Percentiles rank a stretch among this genome's conserved stretches.
Evolutionary conservation across 805 yeast species (phyloP).

Genomic region (Candida pini): DNA sequence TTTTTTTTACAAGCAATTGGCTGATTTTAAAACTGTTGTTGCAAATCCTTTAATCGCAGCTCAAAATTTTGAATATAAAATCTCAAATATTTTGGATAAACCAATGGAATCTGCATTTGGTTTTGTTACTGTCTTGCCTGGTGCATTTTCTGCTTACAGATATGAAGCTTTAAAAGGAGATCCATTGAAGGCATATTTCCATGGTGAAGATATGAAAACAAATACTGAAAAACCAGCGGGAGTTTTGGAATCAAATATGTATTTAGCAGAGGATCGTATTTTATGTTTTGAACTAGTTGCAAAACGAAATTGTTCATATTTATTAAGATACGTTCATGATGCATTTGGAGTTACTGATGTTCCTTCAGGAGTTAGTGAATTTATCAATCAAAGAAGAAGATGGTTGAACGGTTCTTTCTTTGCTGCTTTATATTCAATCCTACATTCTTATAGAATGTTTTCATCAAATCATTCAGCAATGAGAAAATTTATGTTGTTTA

Average conservation of each 20-base stretch:
- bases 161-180: slow-evolving; percentile 72
- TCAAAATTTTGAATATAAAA: slow-evolving; percentile 93
- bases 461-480: slow-evolving; percentile 62
- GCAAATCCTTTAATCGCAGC: slow-evolving; percentile 88
- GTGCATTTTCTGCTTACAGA: slow-evolving; percentile 93
- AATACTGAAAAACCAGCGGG: slow-evolving; percentile 61
- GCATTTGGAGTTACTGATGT: slow-evolving; percentile 95
- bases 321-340: slow-evolving; percentile 75
- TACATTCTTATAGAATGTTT: slow-evolving; percentile 72
- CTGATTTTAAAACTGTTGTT: slow-evolving; percentile 39
- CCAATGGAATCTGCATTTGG: slow-evolving; percentile 94
- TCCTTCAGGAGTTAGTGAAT: slow-evolving; percentile 82
- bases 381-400: slow-evolving; percentile 85
- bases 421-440: slow-evolving; percentile 82
- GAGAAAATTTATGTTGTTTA: slow-evolving; percentile 62
- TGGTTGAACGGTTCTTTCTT: slow-evolving; percentile 97
- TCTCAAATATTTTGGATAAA: slow-evolving; percentile 89
- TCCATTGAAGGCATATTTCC: slow-evolving; percentile 85
- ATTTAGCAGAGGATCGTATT: slow-evolving; percentile 92
- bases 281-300: slow-evolving; percentile 92
- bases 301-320: slow-evolving; percentile 63
- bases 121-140: slow-evolving; percentile 89
- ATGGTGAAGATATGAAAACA: slow-evolving; percentile 77
- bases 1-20: slow-evolving; percentile 41
- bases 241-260: slow-evolving; percentile 91